These are phyloP conservation scores for Kodamaea sp. DNA, from an alignment of 1,139 yeast species.

Conservation along the genomic window DNA sequence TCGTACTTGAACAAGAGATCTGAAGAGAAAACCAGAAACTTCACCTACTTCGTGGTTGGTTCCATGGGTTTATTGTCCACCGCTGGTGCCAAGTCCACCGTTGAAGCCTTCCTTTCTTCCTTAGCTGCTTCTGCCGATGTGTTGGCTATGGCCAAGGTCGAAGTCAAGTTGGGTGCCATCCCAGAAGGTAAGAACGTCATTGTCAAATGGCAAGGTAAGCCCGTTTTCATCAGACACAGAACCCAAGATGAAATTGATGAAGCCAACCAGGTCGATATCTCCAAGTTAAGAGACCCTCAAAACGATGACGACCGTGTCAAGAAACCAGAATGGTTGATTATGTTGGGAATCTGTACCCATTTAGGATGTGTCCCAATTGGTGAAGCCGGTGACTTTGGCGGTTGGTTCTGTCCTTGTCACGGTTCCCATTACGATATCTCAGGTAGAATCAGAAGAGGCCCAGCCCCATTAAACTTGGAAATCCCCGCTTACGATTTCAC, in stretches of 20 bases:
- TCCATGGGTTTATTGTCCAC: slow-evolving; percentile 92
- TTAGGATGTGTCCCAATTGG: slow-evolving; percentile 99
- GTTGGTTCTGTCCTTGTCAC: slow-evolving; percentile 99
- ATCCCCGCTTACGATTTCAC: slow-evolving; percentile 87
- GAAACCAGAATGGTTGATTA: slow-evolving; percentile 97
- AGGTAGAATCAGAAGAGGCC: slow-evolving; percentile 99
- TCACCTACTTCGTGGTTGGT: slow-evolving; percentile 97
- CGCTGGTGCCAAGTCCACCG: slow-evolving; percentile 97
- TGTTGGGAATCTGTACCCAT: slow-evolving; percentile 99
- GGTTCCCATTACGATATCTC: slow-evolving; percentile 99
- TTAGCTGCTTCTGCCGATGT: slow-evolving; percentile 99
- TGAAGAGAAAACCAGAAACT: slow-evolving; percentile 74
- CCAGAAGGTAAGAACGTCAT: slow-evolving; percentile 98
- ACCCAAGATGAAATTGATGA: slow-evolving; percentile 90
- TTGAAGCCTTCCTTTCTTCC: slow-evolving; percentile 88
- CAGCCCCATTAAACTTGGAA: slow-evolving; percentile 99
- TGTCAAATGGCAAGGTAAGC: slow-evolving; percentile 99
- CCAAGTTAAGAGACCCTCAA: slow-evolving; percentile 90
- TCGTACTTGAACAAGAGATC: slow-evolving; percentile 77
- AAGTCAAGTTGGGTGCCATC: slow-evolving; percentile 89
- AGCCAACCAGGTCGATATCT: slow-evolving; percentile 80
- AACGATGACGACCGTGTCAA: slow-evolving; percentile 89
- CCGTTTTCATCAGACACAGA: slow-evolving; percentile 99
- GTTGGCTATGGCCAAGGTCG: slow-evolving; percentile 98
- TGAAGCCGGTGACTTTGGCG: slow-evolving; percentile 99